Conservation (phyloP, 2,329 filamentous ascomycete species). For the Podosphaera xanthii region DNA sequence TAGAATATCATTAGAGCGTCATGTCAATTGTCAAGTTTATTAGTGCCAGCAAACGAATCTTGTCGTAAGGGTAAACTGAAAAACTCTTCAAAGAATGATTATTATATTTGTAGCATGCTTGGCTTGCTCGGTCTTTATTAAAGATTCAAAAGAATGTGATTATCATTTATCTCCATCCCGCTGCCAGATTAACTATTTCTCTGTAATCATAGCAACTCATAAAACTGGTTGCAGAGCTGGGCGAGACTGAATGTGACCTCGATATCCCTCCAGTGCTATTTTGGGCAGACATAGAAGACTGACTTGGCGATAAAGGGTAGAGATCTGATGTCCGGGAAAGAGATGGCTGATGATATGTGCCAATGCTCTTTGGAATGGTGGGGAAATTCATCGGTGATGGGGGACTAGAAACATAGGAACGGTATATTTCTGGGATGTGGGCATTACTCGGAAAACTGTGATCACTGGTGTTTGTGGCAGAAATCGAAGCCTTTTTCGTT, state of each 20-base stretch:
- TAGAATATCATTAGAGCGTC: neutral
- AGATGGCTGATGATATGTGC: neutral
- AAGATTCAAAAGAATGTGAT: neutral
- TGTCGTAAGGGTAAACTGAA: neutral
- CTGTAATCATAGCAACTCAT: neutral
- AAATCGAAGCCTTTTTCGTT: neutral
- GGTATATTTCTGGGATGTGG: neutral
- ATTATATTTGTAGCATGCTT: neutral
- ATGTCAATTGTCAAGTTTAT: neutral
- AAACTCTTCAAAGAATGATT: neutral
- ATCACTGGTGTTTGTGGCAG: neutral
- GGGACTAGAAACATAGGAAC: neutral
- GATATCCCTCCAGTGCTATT: neutral
- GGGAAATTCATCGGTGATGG: neutral
- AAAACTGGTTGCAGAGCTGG: neutral
- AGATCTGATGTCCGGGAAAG: neutral
- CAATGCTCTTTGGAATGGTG: constrained; percentile 1
- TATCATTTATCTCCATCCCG: neutral
- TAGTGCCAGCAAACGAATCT: neutral
- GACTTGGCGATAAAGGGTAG: neutral
- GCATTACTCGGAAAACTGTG: neutral
- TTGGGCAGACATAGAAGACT: neutral
- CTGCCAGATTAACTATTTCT: neutral
- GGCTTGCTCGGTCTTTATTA: neutral
- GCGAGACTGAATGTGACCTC: neutral